Percentiles rank a stretch among this genome's conserved stretches.
Evolutionary conservation across 2,329 filamentous ascomycete genomes (phyloP).

Genomic region (Stemphylium beticola): DNA sequence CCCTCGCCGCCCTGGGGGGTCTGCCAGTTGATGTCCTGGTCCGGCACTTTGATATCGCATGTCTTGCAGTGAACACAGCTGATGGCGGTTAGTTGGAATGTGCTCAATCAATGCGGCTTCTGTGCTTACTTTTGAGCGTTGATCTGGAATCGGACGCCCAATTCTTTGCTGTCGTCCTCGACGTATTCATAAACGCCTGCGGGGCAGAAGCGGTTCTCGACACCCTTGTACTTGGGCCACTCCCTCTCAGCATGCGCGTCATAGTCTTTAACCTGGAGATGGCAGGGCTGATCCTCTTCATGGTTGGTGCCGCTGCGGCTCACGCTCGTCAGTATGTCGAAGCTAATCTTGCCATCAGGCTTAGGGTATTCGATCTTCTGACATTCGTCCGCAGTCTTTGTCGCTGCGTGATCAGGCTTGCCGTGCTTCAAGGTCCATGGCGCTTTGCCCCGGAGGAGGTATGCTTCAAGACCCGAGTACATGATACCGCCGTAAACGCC

Average conservation of each 20-base stretch:
- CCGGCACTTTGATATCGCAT: slow-evolving; percentile 96
- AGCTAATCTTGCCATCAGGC: slow-evolving; percentile 91
- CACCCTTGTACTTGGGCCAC: slow-evolving; percentile 85
- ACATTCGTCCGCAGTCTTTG: slow-evolving; percentile 78
- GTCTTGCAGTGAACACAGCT: slow-evolving; percentile 99
- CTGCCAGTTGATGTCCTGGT: slow-evolving; percentile 91
- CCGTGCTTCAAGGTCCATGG: slow-evolving; percentile 95
- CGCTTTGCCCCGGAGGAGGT: slow-evolving; percentile 78
- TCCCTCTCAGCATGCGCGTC: slow-evolving; percentile 83
- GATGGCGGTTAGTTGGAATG: slow-evolving; percentile 32
- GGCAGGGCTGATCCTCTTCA: slow-evolving; percentile 97
- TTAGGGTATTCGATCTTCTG: slow-evolving; percentile 95
- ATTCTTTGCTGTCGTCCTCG: slow-evolving; percentile 83
- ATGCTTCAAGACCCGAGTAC: slow-evolving; percentile 94
- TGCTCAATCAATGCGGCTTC: neutral
- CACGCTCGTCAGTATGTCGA: slow-evolving; percentile 95
- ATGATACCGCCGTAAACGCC: slow-evolving; percentile 88
- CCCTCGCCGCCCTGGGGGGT: slow-evolving; percentile 90
- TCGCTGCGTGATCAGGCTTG: slow-evolving; percentile 76
- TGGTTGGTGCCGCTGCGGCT: slow-evolving; percentile 97
- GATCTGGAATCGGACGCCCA: slow-evolving; percentile 95
- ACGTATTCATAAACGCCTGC: slow-evolving; percentile 98
- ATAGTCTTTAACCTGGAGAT: slow-evolving; percentile 95
- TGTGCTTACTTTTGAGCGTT: slow-evolving; percentile 90
- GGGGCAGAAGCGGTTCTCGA: slow-evolving; percentile 97